phyloP scores from a whole-genome alignment of 108 stramenopile species.

The Discostella stelligeroides region DNA sequence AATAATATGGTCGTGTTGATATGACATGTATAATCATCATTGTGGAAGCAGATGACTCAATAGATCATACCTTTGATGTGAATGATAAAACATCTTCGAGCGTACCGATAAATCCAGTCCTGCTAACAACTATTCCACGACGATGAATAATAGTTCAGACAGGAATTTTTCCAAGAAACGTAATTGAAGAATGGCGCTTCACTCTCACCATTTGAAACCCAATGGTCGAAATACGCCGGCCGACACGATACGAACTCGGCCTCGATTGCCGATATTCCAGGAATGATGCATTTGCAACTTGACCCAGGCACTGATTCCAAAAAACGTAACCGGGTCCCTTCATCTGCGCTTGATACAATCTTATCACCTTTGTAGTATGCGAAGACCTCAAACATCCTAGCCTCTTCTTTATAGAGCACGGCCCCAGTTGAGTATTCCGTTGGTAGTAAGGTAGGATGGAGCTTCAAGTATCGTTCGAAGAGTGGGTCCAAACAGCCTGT shows the following conservation, averaged over 20 bases:
- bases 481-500: conserved; percentile 51
- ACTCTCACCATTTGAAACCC: conserved; percentile 67
- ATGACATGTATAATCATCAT: too few relatives aligned
- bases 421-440: conserved; percentile 43
- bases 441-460: conserved; percentile 68
- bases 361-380: conserved; percentile 74
- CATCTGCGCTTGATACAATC: conserved; percentile 50
- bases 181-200: not conserved
- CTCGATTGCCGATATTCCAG: conserved; percentile 62
- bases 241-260: conserved; percentile 67
- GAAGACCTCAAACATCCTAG: conserved; percentile 76
- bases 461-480: conserved; percentile 47
- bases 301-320: conserved; percentile 35
- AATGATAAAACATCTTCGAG: conserved; percentile 82
- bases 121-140: conserved; percentile 63
- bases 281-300: conserved; percentile 41
- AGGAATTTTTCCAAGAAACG: not conserved
- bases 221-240: conserved; percentile 87
- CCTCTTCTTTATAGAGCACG: conserved; percentile 20
- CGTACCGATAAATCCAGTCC: conserved; percentile 81
- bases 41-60: not conserved
- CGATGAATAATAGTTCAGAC: too few relatives aligned
- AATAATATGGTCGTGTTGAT: not conserved
- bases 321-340: conserved; percentile 81
- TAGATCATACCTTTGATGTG: conserved; percentile 57